Conservation (phyloP, 805 yeast species). For the Candida tibetensis region DNA sequence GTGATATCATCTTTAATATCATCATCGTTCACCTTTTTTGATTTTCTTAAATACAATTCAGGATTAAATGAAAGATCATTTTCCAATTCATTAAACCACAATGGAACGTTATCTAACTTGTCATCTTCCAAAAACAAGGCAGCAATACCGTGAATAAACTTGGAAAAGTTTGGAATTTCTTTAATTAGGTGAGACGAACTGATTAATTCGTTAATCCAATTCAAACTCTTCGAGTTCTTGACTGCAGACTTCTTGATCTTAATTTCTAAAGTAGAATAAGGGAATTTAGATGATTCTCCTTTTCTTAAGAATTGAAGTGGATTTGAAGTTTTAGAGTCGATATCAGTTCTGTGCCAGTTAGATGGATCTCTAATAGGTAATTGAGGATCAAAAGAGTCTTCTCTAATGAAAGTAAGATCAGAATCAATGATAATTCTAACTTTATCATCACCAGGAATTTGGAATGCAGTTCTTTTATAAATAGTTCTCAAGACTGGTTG, state of each 20-base stretch:
- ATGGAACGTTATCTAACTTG: slow-evolving; percentile 83
- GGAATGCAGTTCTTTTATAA: slow-evolving; percentile 92
- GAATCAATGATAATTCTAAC: slow-evolving; percentile 89
- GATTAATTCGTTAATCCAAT: slow-evolving; percentile 87
- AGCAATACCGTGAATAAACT: slow-evolving; percentile 91
- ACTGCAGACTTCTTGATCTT: slow-evolving; percentile 46
- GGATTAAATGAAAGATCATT: slow-evolving; percentile 19
- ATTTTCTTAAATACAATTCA: slow-evolving; percentile 11
- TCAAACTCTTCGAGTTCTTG: slow-evolving; percentile 43
- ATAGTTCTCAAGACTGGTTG: slow-evolving; percentile 86
- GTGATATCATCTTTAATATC: slow-evolving; percentile 35
- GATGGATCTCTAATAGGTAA: slow-evolving; percentile 88
- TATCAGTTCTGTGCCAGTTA: slow-evolving; percentile 89
- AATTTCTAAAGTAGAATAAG: slow-evolving; percentile 85
- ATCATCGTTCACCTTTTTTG: slow-evolving; percentile 8
- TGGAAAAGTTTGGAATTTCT: slow-evolving; percentile 91
- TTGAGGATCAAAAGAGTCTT: slow-evolving; percentile 79
- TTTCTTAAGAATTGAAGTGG: slow-evolving; percentile 74
- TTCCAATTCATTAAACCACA: slow-evolving; percentile 92
- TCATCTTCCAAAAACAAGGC: slow-evolving; percentile 87
- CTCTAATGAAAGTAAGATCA: slow-evolving; percentile 82
- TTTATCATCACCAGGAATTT: slow-evolving; percentile 95
- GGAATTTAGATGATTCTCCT: slow-evolving; percentile 83
- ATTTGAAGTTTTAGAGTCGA: slow-evolving; percentile 71
- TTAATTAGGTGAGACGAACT: slow-evolving; percentile 74